Conservation (phyloP, 2,329 filamentous ascomycete species). For the Fusarium anguioides region DNA sequence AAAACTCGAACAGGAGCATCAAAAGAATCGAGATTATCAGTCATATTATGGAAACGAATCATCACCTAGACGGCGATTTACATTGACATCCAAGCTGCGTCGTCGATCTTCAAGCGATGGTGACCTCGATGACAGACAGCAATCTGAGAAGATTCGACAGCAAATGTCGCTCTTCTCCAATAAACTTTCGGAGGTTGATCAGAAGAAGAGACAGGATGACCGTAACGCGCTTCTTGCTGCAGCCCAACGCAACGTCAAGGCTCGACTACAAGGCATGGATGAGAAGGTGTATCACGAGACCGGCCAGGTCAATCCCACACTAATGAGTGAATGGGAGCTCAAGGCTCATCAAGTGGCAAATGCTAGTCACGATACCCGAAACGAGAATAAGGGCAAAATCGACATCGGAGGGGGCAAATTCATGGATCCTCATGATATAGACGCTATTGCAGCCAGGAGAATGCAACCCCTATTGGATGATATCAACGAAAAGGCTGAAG, state of each 20-base stretch:
- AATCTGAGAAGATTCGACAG: constrained; percentile 76
- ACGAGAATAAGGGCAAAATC: constrained; percentile 65
- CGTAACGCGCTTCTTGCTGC: constrained; percentile 79
- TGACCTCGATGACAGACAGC: constrained; percentile 71
- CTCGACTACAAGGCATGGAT: constrained; percentile 82
- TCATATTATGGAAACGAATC: constrained; percentile 77
- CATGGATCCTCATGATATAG: constrained; percentile 80
- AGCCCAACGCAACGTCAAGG: constrained; percentile 87
- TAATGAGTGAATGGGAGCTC: constrained; percentile 81
- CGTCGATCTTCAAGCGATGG: constrained; percentile 76
- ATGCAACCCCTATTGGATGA: constrained; percentile 88
- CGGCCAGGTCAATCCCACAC: constrained; percentile 75
- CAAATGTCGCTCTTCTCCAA: constrained; percentile 84
- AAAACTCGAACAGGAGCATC: constrained; percentile 79
- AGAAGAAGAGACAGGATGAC: constrained; percentile 78
- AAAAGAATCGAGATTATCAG: constrained; percentile 71
- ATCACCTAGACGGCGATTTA: constrained; percentile 57
- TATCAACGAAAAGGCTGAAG: constrained; percentile 81
- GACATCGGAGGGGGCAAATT: constrained; percentile 85
- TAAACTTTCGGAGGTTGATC: constrained; percentile 74
- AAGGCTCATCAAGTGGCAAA: constrained; percentile 78
- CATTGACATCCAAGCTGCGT: constrained; percentile 66
- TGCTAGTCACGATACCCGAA: constrained; percentile 70
- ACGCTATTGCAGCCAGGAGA: constrained; percentile 79
- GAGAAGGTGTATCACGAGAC: constrained; percentile 81